A percentile compares a stretch with the other conserved stretches of the same genome.
Evolutionary conservation across 1,284 basidiomycete genomes (phyloP).

Genomic region (Irpex lacteus): DNA sequence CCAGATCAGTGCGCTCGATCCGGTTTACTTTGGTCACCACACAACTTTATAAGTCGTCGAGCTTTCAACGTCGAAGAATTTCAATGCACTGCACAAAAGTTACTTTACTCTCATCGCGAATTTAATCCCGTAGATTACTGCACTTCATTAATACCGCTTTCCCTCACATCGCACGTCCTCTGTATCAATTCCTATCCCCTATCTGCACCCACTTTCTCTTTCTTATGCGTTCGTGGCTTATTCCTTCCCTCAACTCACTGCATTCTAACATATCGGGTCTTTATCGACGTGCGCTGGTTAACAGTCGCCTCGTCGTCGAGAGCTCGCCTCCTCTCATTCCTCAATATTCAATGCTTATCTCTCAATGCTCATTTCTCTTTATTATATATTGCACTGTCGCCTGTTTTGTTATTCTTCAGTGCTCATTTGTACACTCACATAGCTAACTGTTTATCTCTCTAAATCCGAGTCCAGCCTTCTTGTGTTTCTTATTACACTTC

Average conservation of each 20-base stretch:
- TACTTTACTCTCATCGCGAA: neutral
- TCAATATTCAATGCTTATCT: neutral
- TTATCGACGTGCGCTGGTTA: too few relatives aligned
- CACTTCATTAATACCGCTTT: too few relatives aligned
- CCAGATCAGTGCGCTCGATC: neutral
- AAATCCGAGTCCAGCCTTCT: neutral
- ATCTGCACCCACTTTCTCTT: too few relatives aligned
- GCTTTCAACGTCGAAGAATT: neutral
- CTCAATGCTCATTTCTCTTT: neutral
- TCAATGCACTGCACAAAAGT: neutral
- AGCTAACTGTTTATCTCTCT: neutral
- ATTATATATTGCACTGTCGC: neutral
- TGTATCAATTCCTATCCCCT: too few relatives aligned
- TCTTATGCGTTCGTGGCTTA: too few relatives aligned
- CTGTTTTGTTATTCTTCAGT: neutral
- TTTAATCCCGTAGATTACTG: too few relatives aligned
- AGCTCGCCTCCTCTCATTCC: too few relatives aligned
- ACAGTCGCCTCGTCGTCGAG: too few relatives aligned
- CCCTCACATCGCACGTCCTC: too few relatives aligned
- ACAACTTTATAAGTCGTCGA: neutral
- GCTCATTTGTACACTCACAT: neutral
- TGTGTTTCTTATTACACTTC: neutral
- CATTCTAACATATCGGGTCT: too few relatives aligned
- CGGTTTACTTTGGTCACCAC: slow-evolving; percentile 2
- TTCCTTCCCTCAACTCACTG: too few relatives aligned